Evolutionary conservation across 768 basidiomycete genomes (phyloP).

Genomic region (Hygrophorus russula): DNA sequence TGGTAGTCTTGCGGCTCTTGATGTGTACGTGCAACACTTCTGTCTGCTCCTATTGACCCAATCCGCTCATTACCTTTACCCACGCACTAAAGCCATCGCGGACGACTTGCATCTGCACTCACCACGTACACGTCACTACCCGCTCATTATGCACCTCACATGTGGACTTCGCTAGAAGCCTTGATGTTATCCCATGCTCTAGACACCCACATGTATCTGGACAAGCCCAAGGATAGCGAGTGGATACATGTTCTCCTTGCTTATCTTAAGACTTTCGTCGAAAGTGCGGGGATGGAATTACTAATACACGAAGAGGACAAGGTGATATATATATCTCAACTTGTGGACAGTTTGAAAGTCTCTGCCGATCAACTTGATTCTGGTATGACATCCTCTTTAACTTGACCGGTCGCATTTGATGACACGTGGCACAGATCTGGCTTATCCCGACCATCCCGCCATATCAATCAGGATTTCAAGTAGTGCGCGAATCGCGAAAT

Average conservation of each 20-base stretch:
- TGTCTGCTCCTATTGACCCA: background rate
- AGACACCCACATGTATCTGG: conserved; percentile 48
- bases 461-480: conserved; percentile 40
- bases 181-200: conserved; percentile 70
- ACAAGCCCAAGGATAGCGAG: conserved; percentile 54
- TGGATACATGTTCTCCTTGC: conserved; percentile 74
- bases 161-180: conserved; percentile 72
- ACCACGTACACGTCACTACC: conserved; percentile 71
- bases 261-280: conserved; percentile 61
- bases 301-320: conserved; percentile 43
- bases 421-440: conserved; percentile 36
- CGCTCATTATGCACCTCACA: conserved; percentile 73
- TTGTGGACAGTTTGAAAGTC: conserved; percentile 37
- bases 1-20: conserved; percentile 78
- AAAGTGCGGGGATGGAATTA: conserved; percentile 39
- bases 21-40: conserved; percentile 52
- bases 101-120: conserved; percentile 49
- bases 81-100: conserved; percentile 44
- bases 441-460: conserved; percentile 59
- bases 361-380: conserved; percentile 42
- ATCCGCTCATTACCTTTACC: background rate
- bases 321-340: conserved; percentile 35
- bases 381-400: conserved; percentile 26
- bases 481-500: conserved; percentile 40
- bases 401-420: conserved; percentile 1